These are phyloP conservation scores for Ceraceosorus guamensis DNA, from an alignment of 1,284 basidiomycete species.

Conservation along the genomic window DNA sequence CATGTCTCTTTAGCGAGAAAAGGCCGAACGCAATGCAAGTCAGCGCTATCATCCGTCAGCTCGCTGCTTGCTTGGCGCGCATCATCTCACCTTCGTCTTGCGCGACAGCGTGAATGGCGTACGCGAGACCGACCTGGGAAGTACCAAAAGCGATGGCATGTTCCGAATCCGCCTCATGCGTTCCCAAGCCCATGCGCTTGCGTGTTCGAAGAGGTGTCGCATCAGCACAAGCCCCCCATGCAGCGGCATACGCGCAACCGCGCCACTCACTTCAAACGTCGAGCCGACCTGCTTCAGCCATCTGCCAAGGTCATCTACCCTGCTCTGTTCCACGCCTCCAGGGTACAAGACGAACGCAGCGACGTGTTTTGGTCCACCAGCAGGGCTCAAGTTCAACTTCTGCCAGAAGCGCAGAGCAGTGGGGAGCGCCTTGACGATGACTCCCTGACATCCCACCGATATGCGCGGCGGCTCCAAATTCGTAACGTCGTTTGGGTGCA, in stretches of 20 bases:
- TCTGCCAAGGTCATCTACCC: conserved; percentile 20
- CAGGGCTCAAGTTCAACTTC: conserved; percentile 32
- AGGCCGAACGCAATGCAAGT: too few species aligned
- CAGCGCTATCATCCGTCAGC: too few species aligned
- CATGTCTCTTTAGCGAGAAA: too few species aligned
- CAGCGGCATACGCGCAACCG: too few species aligned
- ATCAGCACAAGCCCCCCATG: too few species aligned
- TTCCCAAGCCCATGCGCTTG: conserved; percentile 30
- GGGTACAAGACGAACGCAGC: conserved; percentile 27
- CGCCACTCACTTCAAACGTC: conserved; percentile 15
- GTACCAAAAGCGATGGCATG: conserved; percentile 4
- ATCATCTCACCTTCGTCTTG: too few species aligned
- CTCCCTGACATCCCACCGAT: conserved; percentile 29
- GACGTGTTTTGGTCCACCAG: conserved; percentile 27
- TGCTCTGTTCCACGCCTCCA: conserved; percentile 13
- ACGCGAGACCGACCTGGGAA: neutral
- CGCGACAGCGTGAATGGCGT: neutral
- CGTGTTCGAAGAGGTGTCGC: too few species aligned
- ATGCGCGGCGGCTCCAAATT: conserved; percentile 25
- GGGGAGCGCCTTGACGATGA: conserved; percentile 21
- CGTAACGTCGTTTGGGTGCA: neutral
- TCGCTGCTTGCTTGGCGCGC: too few species aligned
- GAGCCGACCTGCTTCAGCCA: conserved; percentile 24
- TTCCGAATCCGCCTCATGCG: conserved; percentile 9
- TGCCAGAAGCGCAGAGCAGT: conserved; percentile 37